Percentiles rank a stretch among this genome's conserved stretches.
These are phyloP conservation scores for Crithidia acanthocephali DNA, from an alignment of 208 protist genomes.

Conservation along the genomic window DNA sequence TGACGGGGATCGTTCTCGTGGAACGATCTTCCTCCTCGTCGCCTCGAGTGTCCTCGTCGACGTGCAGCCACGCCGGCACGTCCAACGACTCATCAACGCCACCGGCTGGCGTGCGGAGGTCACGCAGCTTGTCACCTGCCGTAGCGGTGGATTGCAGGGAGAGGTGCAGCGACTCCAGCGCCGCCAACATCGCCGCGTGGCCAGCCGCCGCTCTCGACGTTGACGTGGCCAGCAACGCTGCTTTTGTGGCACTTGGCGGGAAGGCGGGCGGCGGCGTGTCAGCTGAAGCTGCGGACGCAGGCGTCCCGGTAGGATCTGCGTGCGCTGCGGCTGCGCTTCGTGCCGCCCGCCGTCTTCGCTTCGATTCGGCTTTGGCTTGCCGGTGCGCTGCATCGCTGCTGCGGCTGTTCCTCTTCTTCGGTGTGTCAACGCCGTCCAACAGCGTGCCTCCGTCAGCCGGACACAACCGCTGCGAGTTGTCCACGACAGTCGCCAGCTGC, in stretches of 20 bases:
- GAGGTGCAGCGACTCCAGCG: constrained; percentile 16
- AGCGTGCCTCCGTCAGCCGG: not conserved
- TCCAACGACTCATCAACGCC: too few species aligned
- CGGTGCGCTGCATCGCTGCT: not conserved
- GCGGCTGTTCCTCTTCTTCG: not conserved
- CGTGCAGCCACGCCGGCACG: too few species aligned
- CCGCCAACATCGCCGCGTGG: constrained; percentile 21
- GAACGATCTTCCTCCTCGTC: not conserved
- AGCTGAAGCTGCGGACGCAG: not conserved
- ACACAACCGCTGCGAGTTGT: not conserved
- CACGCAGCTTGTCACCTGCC: not conserved
- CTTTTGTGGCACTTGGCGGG: constrained; percentile 6
- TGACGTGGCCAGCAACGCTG: constrained; percentile 15
- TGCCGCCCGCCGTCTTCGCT: too few species aligned
- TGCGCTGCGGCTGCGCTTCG: not conserved
- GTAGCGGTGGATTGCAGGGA: not conserved
- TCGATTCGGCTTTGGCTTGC: not conserved
- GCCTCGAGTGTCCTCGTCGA: too few species aligned
- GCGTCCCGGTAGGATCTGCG: not conserved
- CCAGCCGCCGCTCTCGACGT: constrained; percentile 14
- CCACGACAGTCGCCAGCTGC: constrained; percentile 19
- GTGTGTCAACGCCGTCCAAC: not conserved
- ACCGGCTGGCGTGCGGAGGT: too few species aligned
- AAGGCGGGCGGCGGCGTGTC: not conserved
- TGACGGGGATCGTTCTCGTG: not conserved